Evolutionary conservation across 306 rosid genomes (phyloP).

Genomic region (Pterocarpus macrocarpus): DNA sequence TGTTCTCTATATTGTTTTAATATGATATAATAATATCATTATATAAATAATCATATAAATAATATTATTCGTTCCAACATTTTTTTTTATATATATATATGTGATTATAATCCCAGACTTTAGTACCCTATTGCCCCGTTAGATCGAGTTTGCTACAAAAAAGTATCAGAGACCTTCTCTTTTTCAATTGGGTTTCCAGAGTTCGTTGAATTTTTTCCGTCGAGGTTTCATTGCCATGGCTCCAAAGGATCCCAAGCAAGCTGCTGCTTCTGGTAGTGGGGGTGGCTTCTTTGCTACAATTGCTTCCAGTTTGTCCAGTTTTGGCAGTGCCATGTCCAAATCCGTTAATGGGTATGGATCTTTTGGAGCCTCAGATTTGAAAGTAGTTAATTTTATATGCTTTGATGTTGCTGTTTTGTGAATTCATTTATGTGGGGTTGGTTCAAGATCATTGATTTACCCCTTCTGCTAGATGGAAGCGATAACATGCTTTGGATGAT

Average conservation of each 20-base stretch:
- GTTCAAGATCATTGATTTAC: constrained; percentile 17
- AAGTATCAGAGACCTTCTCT: constrained; percentile 25
- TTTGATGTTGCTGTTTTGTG: neutral
- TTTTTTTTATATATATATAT: neutral
- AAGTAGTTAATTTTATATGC: constrained; percentile 19
- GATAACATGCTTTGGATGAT: constrained; percentile 26
- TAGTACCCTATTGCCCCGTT: constrained; percentile 36
- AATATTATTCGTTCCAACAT: neutral
- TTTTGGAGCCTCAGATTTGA: neutral
- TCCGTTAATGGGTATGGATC: constrained; percentile 73
- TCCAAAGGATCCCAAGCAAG: constrained; percentile 73
- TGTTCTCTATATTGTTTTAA: constrained; percentile 45
- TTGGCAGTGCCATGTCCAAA: constrained; percentile 72
- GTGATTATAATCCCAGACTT: constrained; percentile 5
- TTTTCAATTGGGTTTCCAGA: constrained; percentile 30
- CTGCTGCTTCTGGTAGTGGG: constrained; percentile 29
- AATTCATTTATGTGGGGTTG: constrained; percentile 30
- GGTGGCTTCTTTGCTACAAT: constrained; percentile 78
- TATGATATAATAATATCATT: neutral
- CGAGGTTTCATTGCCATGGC: constrained; percentile 51
- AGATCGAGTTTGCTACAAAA: constrained; percentile 37
- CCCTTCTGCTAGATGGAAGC: constrained; percentile 29
- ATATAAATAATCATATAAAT: too few relatives aligned
- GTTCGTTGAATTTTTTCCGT: constrained; percentile 29
- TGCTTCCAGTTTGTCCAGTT: constrained; percentile 71